Percentiles rank a stretch among this genome's conserved stretches.
phyloP scores from a whole-genome alignment of 2,329 filamentous ascomycete genomes.

The Grosmannia serpens region DNA sequence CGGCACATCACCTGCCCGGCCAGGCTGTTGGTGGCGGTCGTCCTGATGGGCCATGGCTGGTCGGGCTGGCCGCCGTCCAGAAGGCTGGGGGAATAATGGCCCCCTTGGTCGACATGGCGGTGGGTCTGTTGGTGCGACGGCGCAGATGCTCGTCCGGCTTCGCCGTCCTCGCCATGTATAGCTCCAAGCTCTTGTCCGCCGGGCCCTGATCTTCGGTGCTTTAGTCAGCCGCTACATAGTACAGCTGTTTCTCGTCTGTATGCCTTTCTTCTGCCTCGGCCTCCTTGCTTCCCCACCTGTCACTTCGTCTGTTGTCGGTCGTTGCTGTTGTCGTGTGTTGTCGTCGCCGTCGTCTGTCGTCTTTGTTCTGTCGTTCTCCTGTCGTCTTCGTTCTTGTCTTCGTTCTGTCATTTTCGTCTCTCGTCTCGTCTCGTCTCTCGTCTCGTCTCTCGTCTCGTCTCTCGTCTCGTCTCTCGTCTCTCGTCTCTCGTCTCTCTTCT shows the following conservation, averaged over 20 bases:
- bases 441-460: background rate
- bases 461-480: background rate
- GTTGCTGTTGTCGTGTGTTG: no score
- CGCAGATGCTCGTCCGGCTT: background rate
- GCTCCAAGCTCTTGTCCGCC: background rate
- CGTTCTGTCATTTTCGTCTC: background rate
- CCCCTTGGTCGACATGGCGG: background rate
- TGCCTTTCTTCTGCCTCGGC: no score
- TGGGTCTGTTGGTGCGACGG: background rate
- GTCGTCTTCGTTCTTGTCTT: background rate
- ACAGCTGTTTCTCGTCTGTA: no score
- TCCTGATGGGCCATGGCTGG: background rate
- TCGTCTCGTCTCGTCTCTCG: background rate
- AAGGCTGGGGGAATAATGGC: no score
- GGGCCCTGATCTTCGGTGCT: no score
- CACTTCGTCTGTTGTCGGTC: no score
- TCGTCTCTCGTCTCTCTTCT: background rate
- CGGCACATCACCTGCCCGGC: background rate
- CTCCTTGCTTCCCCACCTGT: no score
- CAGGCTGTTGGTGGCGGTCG: background rate
- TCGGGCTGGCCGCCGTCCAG: background rate
- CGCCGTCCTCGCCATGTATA: background rate
- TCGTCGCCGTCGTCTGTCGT: no score
- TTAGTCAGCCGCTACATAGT: no score
- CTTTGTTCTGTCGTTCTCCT: no score